phyloP scores from a whole-genome alignment of 345 rosid species.

The Eucalyptus sideroxylon region DNA sequence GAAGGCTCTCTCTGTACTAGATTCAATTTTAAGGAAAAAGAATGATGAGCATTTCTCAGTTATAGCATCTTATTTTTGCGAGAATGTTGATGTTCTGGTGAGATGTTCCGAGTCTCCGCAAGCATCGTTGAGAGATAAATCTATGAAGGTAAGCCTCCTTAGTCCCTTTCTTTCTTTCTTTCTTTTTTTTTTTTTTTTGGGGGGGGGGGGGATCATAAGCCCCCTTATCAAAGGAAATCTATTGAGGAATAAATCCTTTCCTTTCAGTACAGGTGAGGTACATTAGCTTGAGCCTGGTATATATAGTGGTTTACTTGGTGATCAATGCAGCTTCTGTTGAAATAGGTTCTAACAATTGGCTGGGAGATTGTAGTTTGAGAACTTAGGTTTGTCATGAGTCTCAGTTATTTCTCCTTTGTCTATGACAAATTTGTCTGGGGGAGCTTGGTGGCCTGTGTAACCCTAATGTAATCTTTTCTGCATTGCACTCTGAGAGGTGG shows the following conservation, averaged over 20 bases:
- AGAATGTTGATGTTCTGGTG: constrained; percentile 51
- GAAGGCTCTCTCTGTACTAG: constrained; percentile 92
- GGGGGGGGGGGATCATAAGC: neutral
- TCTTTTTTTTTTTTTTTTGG: too few species aligned
- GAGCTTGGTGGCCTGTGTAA: neutral
- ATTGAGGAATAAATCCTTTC: neutral
- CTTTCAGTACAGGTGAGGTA: neutral
- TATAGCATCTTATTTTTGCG: constrained; percentile 60
- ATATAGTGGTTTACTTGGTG: neutral
- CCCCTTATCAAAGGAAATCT: neutral
- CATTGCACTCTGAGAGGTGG: neutral
- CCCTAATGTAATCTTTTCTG: neutral
- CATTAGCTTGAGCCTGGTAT: neutral
- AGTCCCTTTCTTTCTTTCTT: neutral
- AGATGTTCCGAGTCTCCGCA: constrained; percentile 85
- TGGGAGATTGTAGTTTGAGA: neutral
- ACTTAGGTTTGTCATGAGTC: neutral
- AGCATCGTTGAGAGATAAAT: constrained; percentile 80
- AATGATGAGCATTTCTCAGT: constrained; percentile 57
- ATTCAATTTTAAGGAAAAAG: constrained; percentile 72
- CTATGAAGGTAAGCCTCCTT: constrained; percentile 45
- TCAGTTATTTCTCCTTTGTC: neutral
- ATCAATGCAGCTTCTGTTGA: neutral
- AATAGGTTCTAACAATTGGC: neutral
- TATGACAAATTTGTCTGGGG: neutral